These are phyloP conservation scores for Diaporthe sp. DNA, from an alignment of 2,329 filamentous ascomycete genomes.

Conservation along the genomic window DNA sequence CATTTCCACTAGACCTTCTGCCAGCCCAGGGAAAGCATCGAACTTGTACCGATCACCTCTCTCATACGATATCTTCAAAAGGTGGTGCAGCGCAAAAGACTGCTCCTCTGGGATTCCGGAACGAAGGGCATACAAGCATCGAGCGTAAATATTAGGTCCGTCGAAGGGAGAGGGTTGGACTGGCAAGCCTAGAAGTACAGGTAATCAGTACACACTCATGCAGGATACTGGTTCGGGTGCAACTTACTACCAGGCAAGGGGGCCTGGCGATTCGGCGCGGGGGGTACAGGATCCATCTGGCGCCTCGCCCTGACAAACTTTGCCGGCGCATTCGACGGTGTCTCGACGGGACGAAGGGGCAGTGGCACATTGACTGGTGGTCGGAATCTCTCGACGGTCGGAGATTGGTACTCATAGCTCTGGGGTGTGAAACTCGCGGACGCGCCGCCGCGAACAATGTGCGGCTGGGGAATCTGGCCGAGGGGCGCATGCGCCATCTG, in stretches of 20 bases:
- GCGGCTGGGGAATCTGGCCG: constrained; percentile 46
- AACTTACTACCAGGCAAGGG: constrained; percentile 71
- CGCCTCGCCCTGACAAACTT: constrained; percentile 73
- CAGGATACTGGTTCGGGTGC: neutral
- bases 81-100: constrained; percentile 91
- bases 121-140: constrained; percentile 85
- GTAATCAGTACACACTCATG: neutral
- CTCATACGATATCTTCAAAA: constrained; percentile 96
- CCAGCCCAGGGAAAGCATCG: constrained; percentile 88
- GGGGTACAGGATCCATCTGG: constrained; percentile 49
- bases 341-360: constrained; percentile 79
- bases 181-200: constrained; percentile 39
- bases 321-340: constrained; percentile 79
- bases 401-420: constrained; percentile 68
- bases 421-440: constrained; percentile 65
- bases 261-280: constrained; percentile 29
- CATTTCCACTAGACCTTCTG: constrained; percentile 89
- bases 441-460: constrained; percentile 53
- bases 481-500: constrained; percentile 39
- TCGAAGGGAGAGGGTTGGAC: constrained; percentile 60
- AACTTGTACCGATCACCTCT: constrained; percentile 96
- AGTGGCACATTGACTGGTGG: constrained; percentile 73
- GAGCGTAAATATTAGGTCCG: constrained; percentile 91
- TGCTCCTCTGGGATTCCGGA: constrained; percentile 86
- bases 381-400: constrained; percentile 77